Conservation (phyloP, 2,329 filamentous ascomycete species). For the Sphaceloma murrayae region DNA sequence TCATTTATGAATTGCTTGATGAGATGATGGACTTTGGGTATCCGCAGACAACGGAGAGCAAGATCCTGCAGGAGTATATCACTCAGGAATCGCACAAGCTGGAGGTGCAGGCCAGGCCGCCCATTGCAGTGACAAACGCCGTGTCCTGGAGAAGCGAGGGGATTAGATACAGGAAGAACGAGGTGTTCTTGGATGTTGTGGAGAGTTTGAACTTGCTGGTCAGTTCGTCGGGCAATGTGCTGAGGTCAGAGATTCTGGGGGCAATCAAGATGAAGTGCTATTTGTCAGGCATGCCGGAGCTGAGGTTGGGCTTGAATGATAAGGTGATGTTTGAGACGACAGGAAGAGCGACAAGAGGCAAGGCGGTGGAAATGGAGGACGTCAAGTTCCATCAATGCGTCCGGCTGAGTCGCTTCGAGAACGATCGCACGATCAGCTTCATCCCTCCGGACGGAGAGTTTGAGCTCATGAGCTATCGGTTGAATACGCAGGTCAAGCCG, state of each 20-base stretch:
- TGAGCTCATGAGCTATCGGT: constrained; percentile 96
- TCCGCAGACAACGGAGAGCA: constrained; percentile 94
- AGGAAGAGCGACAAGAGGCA: constrained; percentile 82
- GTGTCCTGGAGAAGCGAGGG: constrained; percentile 97
- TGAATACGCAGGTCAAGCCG: constrained; percentile 98
- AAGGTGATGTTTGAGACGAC: constrained; percentile 99
- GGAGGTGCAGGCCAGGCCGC: constrained; percentile 88
- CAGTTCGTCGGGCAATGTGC: constrained; percentile 84
- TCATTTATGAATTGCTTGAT: constrained; percentile 96
- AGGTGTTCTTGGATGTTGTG: constrained; percentile 95
- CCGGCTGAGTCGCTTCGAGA: constrained; percentile 89
- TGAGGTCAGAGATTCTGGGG: constrained; percentile 91
- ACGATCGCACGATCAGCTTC: constrained; percentile 96
- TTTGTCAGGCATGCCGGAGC: constrained; percentile 92
- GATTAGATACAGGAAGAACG: constrained; percentile 97
- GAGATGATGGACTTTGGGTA: constrained; percentile 99
- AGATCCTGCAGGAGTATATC: constrained; percentile 94
- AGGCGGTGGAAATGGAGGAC: constrained; percentile 98
- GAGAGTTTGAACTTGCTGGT: constrained; percentile 95
- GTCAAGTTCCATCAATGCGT: constrained; percentile 99
- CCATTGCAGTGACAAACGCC: constrained; percentile 95
- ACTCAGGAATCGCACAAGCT: constrained; percentile 99
- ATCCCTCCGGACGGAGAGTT: constrained; percentile 98
- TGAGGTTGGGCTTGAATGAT: constrained; percentile 90
- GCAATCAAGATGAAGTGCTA: constrained; percentile 99